These are phyloP conservation scores for Ophiostoma novo-ulmi DNA, from an alignment of 2,329 filamentous ascomycete genomes.

Conservation along the genomic window DNA sequence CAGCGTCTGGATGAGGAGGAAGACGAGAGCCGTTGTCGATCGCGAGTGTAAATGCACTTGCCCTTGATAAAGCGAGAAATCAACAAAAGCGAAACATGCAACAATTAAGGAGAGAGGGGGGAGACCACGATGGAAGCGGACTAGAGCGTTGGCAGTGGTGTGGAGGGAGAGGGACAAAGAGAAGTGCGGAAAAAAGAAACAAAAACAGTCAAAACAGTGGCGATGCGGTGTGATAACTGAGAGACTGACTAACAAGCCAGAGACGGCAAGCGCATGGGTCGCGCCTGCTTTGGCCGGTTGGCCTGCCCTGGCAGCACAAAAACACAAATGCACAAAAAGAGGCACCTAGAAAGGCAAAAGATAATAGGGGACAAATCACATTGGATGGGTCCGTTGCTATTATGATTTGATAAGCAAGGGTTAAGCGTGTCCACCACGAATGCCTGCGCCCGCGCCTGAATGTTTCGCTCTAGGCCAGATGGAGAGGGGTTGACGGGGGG, in stretches of 20 bases:
- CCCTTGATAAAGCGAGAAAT: not conserved
- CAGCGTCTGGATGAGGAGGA: not conserved
- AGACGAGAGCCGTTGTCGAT: conserved; percentile 5
- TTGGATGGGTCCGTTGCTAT: conserved; percentile 3
- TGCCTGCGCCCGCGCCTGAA: not conserved
- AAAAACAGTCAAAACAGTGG: not conserved
- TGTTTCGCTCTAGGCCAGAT: conserved; percentile 13
- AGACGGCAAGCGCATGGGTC: conserved; percentile 4
- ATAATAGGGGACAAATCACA: conserved; percentile 5
- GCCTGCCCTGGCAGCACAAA: not conserved
- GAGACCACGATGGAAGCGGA: not conserved
- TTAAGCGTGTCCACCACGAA: not conserved
- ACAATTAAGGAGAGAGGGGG: conserved; percentile 16
- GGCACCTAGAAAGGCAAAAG: not conserved
- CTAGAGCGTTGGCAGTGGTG: not conserved
- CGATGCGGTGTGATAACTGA: conserved; percentile 6
- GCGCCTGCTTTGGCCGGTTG: not conserved
- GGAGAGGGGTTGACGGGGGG: conserved; percentile 9
- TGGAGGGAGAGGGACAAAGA: conserved; percentile 2
- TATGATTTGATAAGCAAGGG: conserved; percentile 11
- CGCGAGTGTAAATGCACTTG: not conserved
- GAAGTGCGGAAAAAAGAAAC: conserved; percentile 8
- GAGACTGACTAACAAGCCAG: not conserved
- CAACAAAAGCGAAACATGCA: conserved; percentile 12
- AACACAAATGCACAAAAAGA: not conserved